Percentiles rank a stretch among this genome's conserved stretches.
These are phyloP conservation scores for Ophiosphaerella narmari DNA, from an alignment of 2,329 filamentous ascomycete species.

Conservation along the genomic window DNA sequence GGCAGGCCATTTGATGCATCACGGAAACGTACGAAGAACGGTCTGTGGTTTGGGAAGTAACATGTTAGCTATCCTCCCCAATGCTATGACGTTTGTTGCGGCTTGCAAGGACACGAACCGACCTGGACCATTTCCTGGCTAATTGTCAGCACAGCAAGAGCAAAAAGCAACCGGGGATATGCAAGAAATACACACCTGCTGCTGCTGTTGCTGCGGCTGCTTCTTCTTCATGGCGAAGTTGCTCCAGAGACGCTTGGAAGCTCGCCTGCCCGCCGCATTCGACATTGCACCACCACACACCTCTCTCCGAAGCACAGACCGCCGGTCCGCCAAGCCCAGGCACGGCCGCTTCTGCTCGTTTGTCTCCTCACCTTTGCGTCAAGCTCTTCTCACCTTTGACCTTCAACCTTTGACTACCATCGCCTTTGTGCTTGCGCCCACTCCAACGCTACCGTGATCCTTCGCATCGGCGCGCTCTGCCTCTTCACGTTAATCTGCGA, in stretches of 20 bases:
- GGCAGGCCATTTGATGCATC: not conserved
- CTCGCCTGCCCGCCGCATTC: constrained; percentile 19
- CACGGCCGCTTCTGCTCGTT: constrained; percentile 19
- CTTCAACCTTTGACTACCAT: not conserved
- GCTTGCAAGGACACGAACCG: constrained; percentile 67
- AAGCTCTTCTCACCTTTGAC: constrained; percentile 20
- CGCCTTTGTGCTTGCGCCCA: not conserved
- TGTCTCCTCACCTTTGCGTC: constrained; percentile 27
- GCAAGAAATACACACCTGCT: constrained; percentile 41
- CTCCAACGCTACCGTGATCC: not conserved
- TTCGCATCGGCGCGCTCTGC: not conserved
- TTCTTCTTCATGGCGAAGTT: constrained; percentile 50
- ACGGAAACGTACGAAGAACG: constrained; percentile 42
- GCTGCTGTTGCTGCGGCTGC: constrained; percentile 47
- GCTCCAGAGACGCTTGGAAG: constrained; percentile 1
- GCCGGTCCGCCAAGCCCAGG: constrained; percentile 26
- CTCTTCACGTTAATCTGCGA: not conserved
- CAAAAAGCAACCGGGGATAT: not conserved
- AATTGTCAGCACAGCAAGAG: constrained; percentile 25
- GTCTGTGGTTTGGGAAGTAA: constrained; percentile 34
- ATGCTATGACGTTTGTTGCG: constrained; percentile 31
- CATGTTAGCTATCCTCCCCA: constrained; percentile 44
- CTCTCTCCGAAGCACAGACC: constrained; percentile 7
- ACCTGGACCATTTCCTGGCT: constrained; percentile 98
- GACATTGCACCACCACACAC: constrained; percentile 5